Conservation (phyloP, 768 basidiomycete genomes). For the Panaeolus cyanescens region DNA sequence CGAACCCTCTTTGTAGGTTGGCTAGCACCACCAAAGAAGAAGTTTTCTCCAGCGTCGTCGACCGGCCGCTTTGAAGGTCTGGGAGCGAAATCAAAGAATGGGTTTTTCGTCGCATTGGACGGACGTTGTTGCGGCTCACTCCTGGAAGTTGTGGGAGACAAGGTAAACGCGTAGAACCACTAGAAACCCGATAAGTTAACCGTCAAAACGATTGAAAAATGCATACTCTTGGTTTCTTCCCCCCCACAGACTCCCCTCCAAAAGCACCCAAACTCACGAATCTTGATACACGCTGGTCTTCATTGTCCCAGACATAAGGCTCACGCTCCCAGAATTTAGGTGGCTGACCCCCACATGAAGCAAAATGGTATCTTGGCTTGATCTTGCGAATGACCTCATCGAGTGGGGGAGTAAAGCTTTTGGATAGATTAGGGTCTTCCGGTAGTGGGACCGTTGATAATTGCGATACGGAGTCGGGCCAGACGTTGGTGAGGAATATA, state of each 20-base stretch:
- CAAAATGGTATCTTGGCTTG: conserved; percentile 89
- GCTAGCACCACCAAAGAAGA: conserved; percentile 66
- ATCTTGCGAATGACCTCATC: conserved; percentile 65
- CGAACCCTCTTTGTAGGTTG: conserved; percentile 60
- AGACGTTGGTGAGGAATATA: conserved; percentile 79
- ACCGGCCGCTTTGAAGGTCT: conserved; percentile 55
- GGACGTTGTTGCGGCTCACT: conserved; percentile 45
- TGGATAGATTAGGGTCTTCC: conserved; percentile 39
- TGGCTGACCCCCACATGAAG: conserved; percentile 60
- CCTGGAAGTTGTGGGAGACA: conserved; percentile 54
- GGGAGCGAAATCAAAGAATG: conserved; percentile 49
- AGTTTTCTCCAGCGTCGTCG: conserved; percentile 59
- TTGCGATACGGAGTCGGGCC: conserved; percentile 67
- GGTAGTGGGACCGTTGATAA: conserved; percentile 59
- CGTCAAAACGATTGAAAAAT: neutral
- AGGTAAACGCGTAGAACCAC: conserved; percentile 98
- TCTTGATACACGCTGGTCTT: conserved; percentile 65
- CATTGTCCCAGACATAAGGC: conserved; percentile 84
- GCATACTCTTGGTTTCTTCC: conserved; percentile 86
- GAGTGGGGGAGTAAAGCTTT: conserved; percentile 48
- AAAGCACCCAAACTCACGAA: conserved; percentile 91
- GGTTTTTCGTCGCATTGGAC: conserved; percentile 69
- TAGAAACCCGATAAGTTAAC: conserved; percentile 28
- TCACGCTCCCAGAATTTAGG: conserved; percentile 95
- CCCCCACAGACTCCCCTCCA: conserved; percentile 57